Base-by-base conservation (phyloP, 352 stramenopile species). In the Pythium grandisporangium region DNA sequence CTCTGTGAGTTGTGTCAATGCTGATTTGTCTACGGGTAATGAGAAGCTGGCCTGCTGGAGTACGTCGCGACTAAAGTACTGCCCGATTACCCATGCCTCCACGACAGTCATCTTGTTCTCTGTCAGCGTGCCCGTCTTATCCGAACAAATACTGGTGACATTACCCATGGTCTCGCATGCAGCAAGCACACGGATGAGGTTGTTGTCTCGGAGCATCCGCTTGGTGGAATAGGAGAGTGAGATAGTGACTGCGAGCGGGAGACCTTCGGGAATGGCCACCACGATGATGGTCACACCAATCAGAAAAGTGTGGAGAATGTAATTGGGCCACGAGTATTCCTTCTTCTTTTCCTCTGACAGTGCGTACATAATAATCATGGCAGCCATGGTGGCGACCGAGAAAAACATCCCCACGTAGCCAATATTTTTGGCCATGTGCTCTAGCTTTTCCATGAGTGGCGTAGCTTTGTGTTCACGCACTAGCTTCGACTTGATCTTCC, bases 111-210 rank as follows among this genome's bases (percentile, higher is more conserved):
- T 99, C 36, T 95, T 96, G 64, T 99, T 99, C 49, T 97, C 86
- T 2, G 93, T 98, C 20, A 99, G 68, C 5, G 95, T 99, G 35
- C 95, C 95, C 2, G 95, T 98, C 61, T 96, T 97, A 63, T 98
- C 95, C 0, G 90, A 98, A 61, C 95, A 99, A 55, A 99, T 99
- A 43, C 89, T 98, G 3, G 95, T 99, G 8, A 96, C 95, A 63
- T 96, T 98, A 21, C 95, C 95, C 94, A 99, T 98, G 1, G 95
- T 99, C 65, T 99, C 96, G 55, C 95, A 98, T 3, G 94, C 95
- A 21, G 95, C 84, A 12, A 99, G 68, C 21, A 98, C 84, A 37
- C 96, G 96, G 25, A 99, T 97, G 25, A 99, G 79, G 58, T 98
- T 99, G 61, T 99, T 95, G 61, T 99, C 95, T 35, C 90, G 86